A percentile compares a stretch with the other conserved stretches of the same genome.
These are phyloP conservation scores for Anthoceros angustus DNA, from an alignment of 225 moss, liverwort and hornwort species.

Conservation along the genomic window DNA sequence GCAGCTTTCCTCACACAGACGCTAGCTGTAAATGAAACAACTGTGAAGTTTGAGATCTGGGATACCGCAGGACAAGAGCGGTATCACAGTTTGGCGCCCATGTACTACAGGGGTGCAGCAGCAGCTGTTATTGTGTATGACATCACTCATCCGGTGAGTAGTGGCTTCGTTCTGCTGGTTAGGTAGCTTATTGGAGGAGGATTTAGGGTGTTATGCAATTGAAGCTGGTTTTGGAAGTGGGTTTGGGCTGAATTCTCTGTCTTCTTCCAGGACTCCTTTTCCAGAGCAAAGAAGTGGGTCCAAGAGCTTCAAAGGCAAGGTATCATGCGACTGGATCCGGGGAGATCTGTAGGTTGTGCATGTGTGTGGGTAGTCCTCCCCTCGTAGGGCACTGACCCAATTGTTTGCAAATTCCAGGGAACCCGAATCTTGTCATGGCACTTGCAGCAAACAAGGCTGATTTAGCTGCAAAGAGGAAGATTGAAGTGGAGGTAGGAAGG, in stretches of 20 bases:
- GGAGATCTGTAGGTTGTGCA: background rate
- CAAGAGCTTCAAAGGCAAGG: conserved; percentile 96
- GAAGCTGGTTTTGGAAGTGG: no score
- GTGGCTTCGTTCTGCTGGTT: background rate
- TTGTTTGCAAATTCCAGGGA: conserved; percentile 28
- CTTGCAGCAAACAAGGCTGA: conserved; percentile 94
- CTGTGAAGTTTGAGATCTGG: conserved; percentile 97
- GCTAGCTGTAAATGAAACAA: conserved; percentile 84
- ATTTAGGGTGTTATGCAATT: no score
- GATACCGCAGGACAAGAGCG: conserved; percentile 98
- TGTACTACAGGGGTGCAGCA: conserved; percentile 97
- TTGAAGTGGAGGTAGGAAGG: conserved; percentile 52
- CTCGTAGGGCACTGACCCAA: background rate
- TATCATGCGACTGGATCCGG: conserved; percentile 6
- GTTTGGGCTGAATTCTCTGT: background rate
- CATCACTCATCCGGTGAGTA: conserved; percentile 72
- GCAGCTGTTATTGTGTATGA: conserved; percentile 96
- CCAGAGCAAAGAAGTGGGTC: conserved; percentile 89
- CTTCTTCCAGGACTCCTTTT: conserved; percentile 66
- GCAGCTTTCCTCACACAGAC: conserved; percentile 94
- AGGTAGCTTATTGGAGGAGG: no score
- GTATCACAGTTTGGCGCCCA: conserved; percentile 92
- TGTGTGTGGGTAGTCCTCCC: background rate
- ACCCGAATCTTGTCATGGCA: conserved; percentile 82
- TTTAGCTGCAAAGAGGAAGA: conserved; percentile 57